Conservation (phyloP, 371 early-diverging fungal genomes). For the Circinella umbellata region DNA sequence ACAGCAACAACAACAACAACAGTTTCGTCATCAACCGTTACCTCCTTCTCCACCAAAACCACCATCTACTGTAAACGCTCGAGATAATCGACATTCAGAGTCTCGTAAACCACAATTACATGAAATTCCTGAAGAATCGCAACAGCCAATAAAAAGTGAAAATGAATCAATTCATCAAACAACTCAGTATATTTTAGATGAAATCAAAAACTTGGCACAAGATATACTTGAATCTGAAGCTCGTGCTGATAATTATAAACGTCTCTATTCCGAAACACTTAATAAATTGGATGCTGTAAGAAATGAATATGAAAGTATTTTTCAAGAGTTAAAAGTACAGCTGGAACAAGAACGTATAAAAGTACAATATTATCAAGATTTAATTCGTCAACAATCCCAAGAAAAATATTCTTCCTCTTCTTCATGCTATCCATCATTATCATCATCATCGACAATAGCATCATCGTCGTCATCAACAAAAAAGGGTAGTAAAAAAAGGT, state of each 20-base stretch:
- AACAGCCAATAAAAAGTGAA: neutral
- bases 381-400: too few species aligned
- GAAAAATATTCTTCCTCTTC: too few species aligned
- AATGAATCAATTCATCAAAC: neutral
- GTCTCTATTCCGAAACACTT: neutral
- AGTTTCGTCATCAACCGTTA: constrained; percentile 1
- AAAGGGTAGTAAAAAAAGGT: too few species aligned
- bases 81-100: neutral
- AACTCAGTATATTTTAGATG: neutral
- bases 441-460: too few species aligned
- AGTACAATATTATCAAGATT: neutral
- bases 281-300: neutral
- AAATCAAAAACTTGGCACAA: neutral
- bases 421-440: too few species aligned
- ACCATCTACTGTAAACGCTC: neutral
- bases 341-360: neutral
- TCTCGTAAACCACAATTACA: neutral
- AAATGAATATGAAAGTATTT: neutral
- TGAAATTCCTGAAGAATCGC: neutral
- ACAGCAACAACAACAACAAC: neutral
- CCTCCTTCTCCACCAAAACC: neutral
- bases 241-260: neutral
- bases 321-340: neutral
- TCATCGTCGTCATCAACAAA: too few species aligned
- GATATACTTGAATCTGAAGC: neutral